These are phyloP conservation scores for Taiozyma sp. DNA, from an alignment of 1,139 yeast species.

Conservation along the genomic window DNA sequence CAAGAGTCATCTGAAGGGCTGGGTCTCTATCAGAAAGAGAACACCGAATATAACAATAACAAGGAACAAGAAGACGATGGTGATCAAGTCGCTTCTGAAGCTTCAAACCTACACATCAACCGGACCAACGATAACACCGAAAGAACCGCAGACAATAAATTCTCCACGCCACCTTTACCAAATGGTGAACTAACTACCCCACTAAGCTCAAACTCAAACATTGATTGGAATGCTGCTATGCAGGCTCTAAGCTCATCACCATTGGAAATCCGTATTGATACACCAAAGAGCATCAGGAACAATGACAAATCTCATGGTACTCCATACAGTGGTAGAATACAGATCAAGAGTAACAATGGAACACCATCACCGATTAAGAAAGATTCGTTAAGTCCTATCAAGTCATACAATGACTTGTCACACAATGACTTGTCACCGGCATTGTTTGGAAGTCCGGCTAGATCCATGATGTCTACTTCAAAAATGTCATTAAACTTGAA, in stretches of 20 bases:
- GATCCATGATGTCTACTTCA: not conserved
- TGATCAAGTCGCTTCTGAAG: not conserved
- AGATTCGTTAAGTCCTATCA: not conserved
- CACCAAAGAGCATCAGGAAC: not conserved
- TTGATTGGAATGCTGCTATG: slow-evolving; percentile 22
- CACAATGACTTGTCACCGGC: not conserved
- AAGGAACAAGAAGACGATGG: not conserved
- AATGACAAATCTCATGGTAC: slow-evolving; percentile 3
- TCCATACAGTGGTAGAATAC: slow-evolving; percentile 16
- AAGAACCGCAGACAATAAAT: not conserved
- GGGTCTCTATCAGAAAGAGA: not conserved
- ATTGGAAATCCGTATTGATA: slow-evolving; percentile 4
- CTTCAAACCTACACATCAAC: not conserved
- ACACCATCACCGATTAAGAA: not conserved
- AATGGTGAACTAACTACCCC: slow-evolving; percentile 5
- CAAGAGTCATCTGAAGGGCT: not conserved
- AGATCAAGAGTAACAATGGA: not conserved
- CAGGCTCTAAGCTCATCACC: slow-evolving; percentile 15
- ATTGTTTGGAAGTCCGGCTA: not conserved
- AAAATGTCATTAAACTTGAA: not conserved
- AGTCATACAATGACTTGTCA: not conserved
- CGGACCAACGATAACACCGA: not conserved
- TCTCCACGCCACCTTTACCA: not conserved
- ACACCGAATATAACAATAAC: not conserved
- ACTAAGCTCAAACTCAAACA: slow-evolving; percentile 9